Percentiles rank a stretch among this genome's conserved stretches.
Conservation (phyloP, 176 grass and related monocot species). For the Stipa capillata region DNA sequence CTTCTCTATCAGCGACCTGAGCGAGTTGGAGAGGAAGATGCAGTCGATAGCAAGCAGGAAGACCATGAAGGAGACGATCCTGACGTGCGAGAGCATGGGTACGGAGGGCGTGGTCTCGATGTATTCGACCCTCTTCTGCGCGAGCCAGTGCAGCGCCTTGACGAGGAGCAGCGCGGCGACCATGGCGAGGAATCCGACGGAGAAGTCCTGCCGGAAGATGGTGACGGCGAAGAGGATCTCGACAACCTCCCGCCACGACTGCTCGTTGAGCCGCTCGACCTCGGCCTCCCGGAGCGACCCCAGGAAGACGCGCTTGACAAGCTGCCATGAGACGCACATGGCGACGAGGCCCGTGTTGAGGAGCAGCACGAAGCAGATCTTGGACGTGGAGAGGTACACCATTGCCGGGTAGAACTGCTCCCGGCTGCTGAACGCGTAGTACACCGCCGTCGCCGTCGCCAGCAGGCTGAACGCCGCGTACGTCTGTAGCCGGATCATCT, state of each 20-base stretch:
- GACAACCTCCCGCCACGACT: conserved; percentile 85
- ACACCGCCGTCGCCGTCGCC: conserved; percentile 58
- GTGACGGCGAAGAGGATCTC: conserved; percentile 97
- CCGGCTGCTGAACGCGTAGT: conserved; percentile 96
- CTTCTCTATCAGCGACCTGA: conserved; percentile 54
- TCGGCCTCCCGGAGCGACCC: conserved; percentile 86
- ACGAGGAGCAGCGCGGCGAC: conserved; percentile 68
- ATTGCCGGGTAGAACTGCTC: conserved; percentile 92
- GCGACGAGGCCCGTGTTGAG: conserved; percentile 86
- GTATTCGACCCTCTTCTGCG: conserved; percentile 87
- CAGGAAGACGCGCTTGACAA: conserved; percentile 80
- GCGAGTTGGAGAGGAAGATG: conserved; percentile 63
- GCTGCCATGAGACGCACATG: conserved; percentile 87
- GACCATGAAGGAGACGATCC: conserved; percentile 81
- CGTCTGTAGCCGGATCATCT: conserved; percentile 80
- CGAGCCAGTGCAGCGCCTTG: conserved; percentile 83
- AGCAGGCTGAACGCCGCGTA: conserved; percentile 94
- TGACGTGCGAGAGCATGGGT: conserved; percentile 56
- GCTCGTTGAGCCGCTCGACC: conserved; percentile 90
- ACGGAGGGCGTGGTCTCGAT: conserved; percentile 91
- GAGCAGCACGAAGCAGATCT: conserved; percentile 96
- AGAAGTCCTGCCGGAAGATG: conserved; percentile 98
- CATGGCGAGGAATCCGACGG: conserved; percentile 78
- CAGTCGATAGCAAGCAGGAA: conserved; percentile 74
- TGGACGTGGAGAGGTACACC: conserved; percentile 92